phyloP scores from a whole-genome alignment of 2,329 filamentous ascomycete genomes.

The Phialocephala sp. region DNA sequence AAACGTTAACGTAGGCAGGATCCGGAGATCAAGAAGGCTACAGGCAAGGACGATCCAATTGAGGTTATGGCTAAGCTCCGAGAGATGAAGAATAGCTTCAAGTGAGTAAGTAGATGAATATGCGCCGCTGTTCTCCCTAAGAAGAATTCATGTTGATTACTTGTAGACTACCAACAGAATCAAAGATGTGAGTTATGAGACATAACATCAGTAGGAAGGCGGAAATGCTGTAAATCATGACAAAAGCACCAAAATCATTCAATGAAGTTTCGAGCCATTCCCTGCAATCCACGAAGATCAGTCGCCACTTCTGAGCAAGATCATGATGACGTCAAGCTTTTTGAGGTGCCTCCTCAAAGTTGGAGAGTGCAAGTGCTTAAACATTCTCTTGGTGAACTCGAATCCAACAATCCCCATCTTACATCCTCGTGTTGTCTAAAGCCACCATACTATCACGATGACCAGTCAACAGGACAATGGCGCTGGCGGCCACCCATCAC shows the following conservation, averaged over 20 bases:
- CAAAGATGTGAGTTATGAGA: constrained; percentile 24
- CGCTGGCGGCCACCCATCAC: constrained; percentile 44
- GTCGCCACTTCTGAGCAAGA: neutral
- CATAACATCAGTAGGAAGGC: neutral
- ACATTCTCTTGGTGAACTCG: neutral
- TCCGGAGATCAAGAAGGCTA: constrained; percentile 81
- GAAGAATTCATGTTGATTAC: neutral
- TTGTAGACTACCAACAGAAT: constrained; percentile 25
- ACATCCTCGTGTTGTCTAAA: neutral
- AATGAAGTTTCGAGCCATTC: neutral
- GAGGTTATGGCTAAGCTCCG: constrained; percentile 85
- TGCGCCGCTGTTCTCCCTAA: too few relatives aligned
- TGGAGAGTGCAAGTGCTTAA: neutral
- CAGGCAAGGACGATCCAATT: constrained; percentile 78
- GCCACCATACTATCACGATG: constrained; percentile 19
- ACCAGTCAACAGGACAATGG: constrained; percentile 27
- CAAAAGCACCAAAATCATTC: neutral
- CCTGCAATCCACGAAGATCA: neutral
- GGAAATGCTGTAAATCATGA: neutral
- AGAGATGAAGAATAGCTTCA: constrained; percentile 80
- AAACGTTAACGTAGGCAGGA: constrained; percentile 58
- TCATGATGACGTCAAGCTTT: constrained; percentile 15
- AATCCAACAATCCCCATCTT: neutral
- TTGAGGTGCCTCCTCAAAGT: neutral
- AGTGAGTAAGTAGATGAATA: constrained; percentile 41